These are phyloP conservation scores for Drechslerella dactyloides DNA, from an alignment of 2,329 filamentous ascomycete species.

Conservation along the genomic window DNA sequence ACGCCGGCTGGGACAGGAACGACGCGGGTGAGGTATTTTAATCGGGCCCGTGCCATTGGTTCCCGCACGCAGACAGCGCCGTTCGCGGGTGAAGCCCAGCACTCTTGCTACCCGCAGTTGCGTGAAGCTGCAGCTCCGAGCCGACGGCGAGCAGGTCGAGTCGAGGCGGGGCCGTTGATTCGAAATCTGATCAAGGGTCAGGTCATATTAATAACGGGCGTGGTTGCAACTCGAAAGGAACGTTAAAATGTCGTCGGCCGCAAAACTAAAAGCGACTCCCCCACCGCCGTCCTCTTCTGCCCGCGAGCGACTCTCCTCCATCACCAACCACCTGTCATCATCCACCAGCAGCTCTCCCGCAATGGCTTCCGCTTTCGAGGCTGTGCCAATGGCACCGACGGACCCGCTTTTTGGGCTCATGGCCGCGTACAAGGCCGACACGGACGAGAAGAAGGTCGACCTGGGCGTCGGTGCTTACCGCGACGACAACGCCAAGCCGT, in stretches of 20 bases:
- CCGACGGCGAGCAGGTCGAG: slow-evolving; percentile 29
- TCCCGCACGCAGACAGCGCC: slow-evolving; percentile 24
- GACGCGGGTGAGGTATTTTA: slow-evolving; percentile 45
- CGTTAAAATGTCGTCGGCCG: slow-evolving; percentile 24
- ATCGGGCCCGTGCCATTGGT: slow-evolving; percentile 39
- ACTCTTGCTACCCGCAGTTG: slow-evolving; percentile 6
- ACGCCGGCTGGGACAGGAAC: slow-evolving; percentile 5
- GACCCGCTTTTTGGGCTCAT: slow-evolving; percentile 96
- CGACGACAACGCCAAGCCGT: slow-evolving; percentile 96
- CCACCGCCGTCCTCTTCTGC: slow-evolving; percentile 11
- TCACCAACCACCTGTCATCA: slow-evolving; percentile 35
- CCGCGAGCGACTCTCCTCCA: slow-evolving; percentile 37
- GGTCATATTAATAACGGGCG: slow-evolving; percentile 15
- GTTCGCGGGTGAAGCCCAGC: slow-evolving; percentile 39
- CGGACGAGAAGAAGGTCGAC: slow-evolving; percentile 95
- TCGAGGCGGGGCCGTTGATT: slow-evolving; percentile 20
- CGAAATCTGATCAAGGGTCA: not conserved
- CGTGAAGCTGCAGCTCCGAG: slow-evolving; percentile 33
- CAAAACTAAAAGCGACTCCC: slow-evolving; percentile 28
- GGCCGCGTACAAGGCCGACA: slow-evolving; percentile 98
- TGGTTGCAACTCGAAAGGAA: slow-evolving; percentile 15
- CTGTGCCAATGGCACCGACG: slow-evolving; percentile 87
- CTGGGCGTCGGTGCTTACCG: slow-evolving; percentile 97
- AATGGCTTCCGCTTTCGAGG: slow-evolving; percentile 60
- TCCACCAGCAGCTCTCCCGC: slow-evolving; percentile 9